phyloP scores from a whole-genome alignment of 176 grass and related monocot genomes.

The Lolium rigidum region DNA sequence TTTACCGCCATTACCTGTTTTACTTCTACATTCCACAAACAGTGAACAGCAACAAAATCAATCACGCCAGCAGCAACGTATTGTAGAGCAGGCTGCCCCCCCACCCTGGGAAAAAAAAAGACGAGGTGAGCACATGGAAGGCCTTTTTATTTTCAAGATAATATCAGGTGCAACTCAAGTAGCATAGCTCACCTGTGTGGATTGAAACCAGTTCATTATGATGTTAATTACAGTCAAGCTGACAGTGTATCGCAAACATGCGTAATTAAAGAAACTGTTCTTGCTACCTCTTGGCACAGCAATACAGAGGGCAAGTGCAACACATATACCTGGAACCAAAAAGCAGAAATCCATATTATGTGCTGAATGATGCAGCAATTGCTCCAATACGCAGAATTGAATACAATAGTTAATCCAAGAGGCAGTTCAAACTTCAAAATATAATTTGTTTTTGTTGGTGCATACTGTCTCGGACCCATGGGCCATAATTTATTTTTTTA shows the following conservation, averaged over 20 bases:
- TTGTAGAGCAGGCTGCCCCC: no score
- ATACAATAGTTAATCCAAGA: background rate
- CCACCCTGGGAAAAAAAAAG: no score
- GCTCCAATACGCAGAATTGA: background rate
- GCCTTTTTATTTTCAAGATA: no score
- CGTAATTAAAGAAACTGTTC: no score
- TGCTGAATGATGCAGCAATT: background rate
- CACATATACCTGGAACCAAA: slow-evolving; percentile 72
- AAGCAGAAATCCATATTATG: slow-evolving; percentile 25
- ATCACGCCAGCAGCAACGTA: slow-evolving; percentile 42
- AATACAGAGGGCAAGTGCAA: slow-evolving; percentile 60
- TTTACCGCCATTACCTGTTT: slow-evolving; percentile 54
- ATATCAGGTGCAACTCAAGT: no score
- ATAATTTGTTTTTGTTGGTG: slow-evolving; percentile 7
- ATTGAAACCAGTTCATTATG: no score
- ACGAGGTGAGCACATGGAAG: no score
- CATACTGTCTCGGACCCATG: background rate
- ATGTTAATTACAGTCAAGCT: no score
- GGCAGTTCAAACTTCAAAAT: slow-evolving; percentile 1
- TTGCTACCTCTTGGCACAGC: no score
- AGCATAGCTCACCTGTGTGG: no score
- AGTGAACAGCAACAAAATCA: slow-evolving; percentile 71
- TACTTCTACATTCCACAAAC: slow-evolving; percentile 82
- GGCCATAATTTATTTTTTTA: background rate
- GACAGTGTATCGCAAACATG: no score